Conservation (phyloP, 495 filamentous ascomycete genomes). For the Paragyromitra xinjiangensis region DNA sequence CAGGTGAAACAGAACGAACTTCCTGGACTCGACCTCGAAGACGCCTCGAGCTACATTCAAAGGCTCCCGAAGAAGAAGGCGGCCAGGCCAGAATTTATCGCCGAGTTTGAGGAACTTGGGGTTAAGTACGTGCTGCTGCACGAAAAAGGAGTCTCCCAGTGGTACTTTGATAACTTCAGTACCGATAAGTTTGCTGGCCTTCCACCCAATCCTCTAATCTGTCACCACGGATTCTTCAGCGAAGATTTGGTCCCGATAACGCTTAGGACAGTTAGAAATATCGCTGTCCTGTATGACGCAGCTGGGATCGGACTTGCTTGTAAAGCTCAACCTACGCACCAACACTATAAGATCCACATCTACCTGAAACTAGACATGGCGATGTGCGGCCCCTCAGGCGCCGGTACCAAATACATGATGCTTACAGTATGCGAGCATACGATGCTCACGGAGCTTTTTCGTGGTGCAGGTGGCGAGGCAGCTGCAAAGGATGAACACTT, state of each 20-base stretch:
- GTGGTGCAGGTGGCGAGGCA: slow-evolving; percentile 3
- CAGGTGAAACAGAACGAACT: not conserved
- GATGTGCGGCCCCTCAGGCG: slow-evolving; percentile 7
- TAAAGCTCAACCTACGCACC: not conserved
- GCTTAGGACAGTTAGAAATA: not conserved
- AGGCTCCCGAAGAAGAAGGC: not conserved
- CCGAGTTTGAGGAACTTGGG: not conserved
- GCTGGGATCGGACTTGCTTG: not conserved
- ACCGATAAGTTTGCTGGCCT: not conserved
- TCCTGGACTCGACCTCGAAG: not conserved
- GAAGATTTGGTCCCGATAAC: slow-evolving; percentile 19
- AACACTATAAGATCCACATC: slow-evolving; percentile 4
- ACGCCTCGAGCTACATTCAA: slow-evolving; percentile 14
- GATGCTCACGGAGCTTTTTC: slow-evolving; percentile 5
- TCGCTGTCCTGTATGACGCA: slow-evolving; percentile 1
- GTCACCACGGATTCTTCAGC: slow-evolving; percentile 13
- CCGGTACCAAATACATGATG: slow-evolving; percentile 4
- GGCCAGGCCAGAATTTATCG: not conserved
- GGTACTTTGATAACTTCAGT: slow-evolving; percentile 7
- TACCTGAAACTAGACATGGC: slow-evolving; percentile 13
- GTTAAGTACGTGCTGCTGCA: slow-evolving; percentile 1
- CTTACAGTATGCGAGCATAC: slow-evolving; percentile 12
- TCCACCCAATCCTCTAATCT: not conserved
- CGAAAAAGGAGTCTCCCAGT: slow-evolving; percentile 8
- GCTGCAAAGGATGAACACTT: slow-evolving; percentile 11